phyloP scores from a whole-genome alignment of 2,329 filamentous ascomycete species.

The Chaetothyriales sp. region DNA sequence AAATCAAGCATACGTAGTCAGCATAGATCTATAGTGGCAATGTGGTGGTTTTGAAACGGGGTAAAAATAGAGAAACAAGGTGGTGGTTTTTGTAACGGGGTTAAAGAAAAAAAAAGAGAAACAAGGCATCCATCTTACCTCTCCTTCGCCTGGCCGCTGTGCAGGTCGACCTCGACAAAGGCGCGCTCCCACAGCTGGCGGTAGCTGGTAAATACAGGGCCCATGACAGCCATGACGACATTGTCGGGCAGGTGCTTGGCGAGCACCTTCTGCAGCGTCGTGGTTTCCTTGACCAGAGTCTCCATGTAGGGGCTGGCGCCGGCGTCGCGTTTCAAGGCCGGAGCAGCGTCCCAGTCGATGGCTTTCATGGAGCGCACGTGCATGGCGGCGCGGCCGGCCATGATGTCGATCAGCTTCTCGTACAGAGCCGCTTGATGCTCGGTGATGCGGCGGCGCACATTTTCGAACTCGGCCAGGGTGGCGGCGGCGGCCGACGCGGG shows the following conservation, averaged over 20 bases:
- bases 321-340: constrained; percentile 27
- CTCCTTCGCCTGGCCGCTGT: constrained; percentile 53
- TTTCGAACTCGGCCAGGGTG: constrained; percentile 67
- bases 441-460: constrained; percentile 66
- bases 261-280: constrained; percentile 69
- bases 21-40: neutral
- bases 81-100: neutral
- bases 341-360: constrained; percentile 54
- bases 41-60: constrained; percentile 1
- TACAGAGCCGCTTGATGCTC: constrained; percentile 86
- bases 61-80: too few species aligned
- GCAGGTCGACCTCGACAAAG: constrained; percentile 51
- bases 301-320: constrained; percentile 65
- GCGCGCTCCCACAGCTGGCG: constrained; percentile 63
- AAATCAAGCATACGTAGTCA: neutral
- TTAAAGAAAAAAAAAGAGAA: neutral
- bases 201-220: constrained; percentile 69
- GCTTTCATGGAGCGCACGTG: constrained; percentile 64
- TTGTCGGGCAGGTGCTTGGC: constrained; percentile 67
- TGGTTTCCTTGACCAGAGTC: constrained; percentile 72
- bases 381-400: constrained; percentile 60
- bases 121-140: constrained; percentile 43
- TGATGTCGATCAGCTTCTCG: constrained; percentile 86
- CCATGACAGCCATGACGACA: constrained; percentile 71
- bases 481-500: constrained; percentile 35